Conservation (phyloP, 2,329 filamentous ascomycete species). For the Microsporum canis region DNA sequence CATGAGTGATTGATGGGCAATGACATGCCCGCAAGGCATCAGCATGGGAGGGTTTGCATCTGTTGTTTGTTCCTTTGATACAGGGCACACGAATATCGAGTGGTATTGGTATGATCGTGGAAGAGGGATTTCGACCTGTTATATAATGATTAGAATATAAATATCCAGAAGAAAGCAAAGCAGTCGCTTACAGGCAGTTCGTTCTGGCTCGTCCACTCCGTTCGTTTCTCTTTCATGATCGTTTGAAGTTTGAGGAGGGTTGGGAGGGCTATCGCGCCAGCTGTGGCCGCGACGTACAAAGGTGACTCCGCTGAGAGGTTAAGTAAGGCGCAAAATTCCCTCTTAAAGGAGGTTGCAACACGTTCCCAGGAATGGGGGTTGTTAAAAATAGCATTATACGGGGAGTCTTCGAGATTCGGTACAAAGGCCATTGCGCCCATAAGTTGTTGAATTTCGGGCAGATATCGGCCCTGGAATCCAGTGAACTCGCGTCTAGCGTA, state of each 20-base stretch:
- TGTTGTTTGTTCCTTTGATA: conserved; percentile 91
- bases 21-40: conserved; percentile 88
- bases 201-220: conserved; percentile 86
- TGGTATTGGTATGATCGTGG: conserved; percentile 65
- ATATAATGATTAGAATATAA: conserved; percentile 2
- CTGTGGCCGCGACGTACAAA: conserved; percentile 83
- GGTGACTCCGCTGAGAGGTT: conserved; percentile 85
- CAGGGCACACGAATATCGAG: conserved; percentile 93
- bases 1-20: conserved; percentile 72
- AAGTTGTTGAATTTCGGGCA: conserved; percentile 69
- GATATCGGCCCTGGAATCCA: conserved; percentile 62
- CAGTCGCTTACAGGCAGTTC: conserved; percentile 67
- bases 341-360: conserved; percentile 74
- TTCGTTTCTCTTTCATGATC: conserved; percentile 78
- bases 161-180: conserved; percentile 8
- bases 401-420: conserved; percentile 61
- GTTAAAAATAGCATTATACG: conserved; percentile 69
- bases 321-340: conserved; percentile 86
- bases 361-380: conserved; percentile 68
- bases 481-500: conserved; percentile 69
- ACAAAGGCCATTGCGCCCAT: conserved; percentile 69
- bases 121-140: conserved; percentile 53
- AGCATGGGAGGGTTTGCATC: conserved; percentile 93
- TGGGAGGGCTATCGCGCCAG: conserved; percentile 82
- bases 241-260: conserved; percentile 77